Percentiles rank a stretch among this genome's conserved stretches.
Conservation (phyloP, 106 monocot genomes). For the Dendrobium huoshanense region DNA sequence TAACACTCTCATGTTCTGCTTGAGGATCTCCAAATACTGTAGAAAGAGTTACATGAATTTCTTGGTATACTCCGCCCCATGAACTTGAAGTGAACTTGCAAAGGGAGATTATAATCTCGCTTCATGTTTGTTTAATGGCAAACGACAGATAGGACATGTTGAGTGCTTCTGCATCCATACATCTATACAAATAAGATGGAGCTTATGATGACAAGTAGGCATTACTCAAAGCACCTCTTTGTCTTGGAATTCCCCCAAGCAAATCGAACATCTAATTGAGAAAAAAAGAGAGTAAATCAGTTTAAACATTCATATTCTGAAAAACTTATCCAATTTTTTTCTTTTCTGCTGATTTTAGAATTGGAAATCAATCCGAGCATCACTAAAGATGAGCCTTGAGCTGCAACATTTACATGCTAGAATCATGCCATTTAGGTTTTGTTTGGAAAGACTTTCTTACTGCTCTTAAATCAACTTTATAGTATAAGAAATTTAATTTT, state of each 20-base stretch:
- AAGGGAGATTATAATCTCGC: not conserved
- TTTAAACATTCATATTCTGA: not conserved
- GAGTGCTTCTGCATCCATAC: constrained; percentile 53
- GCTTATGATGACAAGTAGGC: constrained; percentile 39
- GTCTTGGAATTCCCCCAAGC: constrained; percentile 61
- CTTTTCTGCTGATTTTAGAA: not conserved
- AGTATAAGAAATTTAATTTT: too few relatives aligned
- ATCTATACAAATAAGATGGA: constrained; percentile 56
- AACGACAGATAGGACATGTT: constrained; percentile 52
- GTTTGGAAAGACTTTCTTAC: too few relatives aligned
- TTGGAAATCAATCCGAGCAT: not conserved
- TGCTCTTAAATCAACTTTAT: too few relatives aligned
- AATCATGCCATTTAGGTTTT: not conserved
- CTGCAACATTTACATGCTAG: not conserved
- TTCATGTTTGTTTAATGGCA: constrained; percentile 24
- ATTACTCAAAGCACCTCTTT: constrained; percentile 54
- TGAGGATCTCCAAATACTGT: not conserved
- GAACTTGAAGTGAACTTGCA: not conserved
- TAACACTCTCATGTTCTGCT: constrained; percentile 4
- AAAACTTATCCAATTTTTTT: not conserved
- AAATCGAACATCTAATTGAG: constrained; percentile 54
- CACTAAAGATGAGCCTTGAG: not conserved
- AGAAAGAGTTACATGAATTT: not conserved
- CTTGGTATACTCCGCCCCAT: not conserved
- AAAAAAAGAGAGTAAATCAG: not conserved